These are phyloP conservation scores for Neocallimastix lanati DNA, from an alignment of 192 early-diverging fungal species.

Conservation along the genomic window DNA sequence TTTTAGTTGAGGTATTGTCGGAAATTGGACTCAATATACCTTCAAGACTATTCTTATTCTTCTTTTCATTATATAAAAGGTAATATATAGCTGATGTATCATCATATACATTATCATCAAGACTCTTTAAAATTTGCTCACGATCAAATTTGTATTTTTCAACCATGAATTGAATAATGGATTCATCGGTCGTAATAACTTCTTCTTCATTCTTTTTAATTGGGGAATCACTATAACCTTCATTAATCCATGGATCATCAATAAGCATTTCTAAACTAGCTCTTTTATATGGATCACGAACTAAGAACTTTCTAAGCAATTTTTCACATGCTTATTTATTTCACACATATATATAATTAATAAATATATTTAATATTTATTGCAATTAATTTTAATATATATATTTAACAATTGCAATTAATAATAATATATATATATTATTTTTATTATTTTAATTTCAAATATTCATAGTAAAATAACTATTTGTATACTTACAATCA, in stretches of 20 bases:
- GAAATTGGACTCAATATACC: neutral
- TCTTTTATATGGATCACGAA: slow-evolving; percentile 34
- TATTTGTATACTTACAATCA: slow-evolving; percentile 22
- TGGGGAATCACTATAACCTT: slow-evolving; percentile 23
- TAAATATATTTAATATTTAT: neutral
- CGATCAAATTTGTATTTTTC: slow-evolving; percentile 29
- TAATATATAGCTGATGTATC: slow-evolving; percentile 37
- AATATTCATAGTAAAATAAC: too few species aligned
- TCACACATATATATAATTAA: neutral
- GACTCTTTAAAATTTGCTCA: slow-evolving; percentile 19
- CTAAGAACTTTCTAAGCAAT: slow-evolving; percentile 32
- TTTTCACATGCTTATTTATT: slow-evolving; percentile 27
- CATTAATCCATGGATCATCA: slow-evolving; percentile 46
- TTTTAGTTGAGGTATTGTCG: neutral
- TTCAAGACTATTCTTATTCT: neutral
- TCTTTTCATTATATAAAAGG: slow-evolving; percentile 24
- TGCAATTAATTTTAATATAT: too few species aligned
- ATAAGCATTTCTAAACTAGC: slow-evolving; percentile 29
- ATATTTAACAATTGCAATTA: too few species aligned
- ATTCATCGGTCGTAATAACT: slow-evolving; percentile 27
- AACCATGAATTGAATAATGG: slow-evolving; percentile 27
- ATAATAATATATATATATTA: too few species aligned
- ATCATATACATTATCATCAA: slow-evolving; percentile 35
- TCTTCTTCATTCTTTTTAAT: slow-evolving; percentile 20
- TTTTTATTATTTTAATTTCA: too few species aligned